These are phyloP conservation scores for Penicillium decumbens DNA, from an alignment of 2,329 filamentous ascomycete genomes.

Conservation along the genomic window DNA sequence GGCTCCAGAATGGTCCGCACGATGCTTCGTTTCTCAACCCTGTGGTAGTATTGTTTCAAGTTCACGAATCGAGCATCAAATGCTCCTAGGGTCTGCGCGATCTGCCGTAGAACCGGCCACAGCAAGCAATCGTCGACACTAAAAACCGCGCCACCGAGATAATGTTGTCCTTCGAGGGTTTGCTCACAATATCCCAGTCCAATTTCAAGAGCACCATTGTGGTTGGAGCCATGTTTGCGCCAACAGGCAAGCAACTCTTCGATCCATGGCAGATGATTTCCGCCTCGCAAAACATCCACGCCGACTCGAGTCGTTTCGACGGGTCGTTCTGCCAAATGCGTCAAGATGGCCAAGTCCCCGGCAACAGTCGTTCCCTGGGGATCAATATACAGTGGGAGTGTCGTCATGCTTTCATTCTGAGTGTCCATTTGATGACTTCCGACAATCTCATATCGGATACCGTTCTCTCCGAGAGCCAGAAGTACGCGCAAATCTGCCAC, in stretches of 20 bases:
- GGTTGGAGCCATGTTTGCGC: slow-evolving; percentile 22
- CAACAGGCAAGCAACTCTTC: slow-evolving; percentile 29
- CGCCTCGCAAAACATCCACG: slow-evolving; percentile 27
- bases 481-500: slow-evolving; percentile 38
- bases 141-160: slow-evolving; percentile 35
- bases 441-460: slow-evolving; percentile 31
- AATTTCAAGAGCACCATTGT: slow-evolving; percentile 9
- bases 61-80: slow-evolving; percentile 29
- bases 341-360: slow-evolving; percentile 33
- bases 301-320: slow-evolving; percentile 24
- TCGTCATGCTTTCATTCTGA: background rate
- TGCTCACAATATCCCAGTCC: slow-evolving; percentile 33
- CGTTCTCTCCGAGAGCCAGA: slow-evolving; percentile 38
- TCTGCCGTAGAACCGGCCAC: slow-evolving; percentile 42
- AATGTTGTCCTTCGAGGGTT: slow-evolving; percentile 28
- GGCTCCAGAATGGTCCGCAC: slow-evolving; percentile 32
- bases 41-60: slow-evolving; percentile 36
- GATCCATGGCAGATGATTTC: slow-evolving; percentile 26
- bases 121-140: slow-evolving; percentile 43
- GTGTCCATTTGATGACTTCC: slow-evolving; percentile 10
- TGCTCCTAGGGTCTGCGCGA: slow-evolving; percentile 26
- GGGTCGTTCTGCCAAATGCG: slow-evolving; percentile 25
- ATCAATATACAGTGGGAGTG: slow-evolving; percentile 28
- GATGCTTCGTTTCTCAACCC: slow-evolving; percentile 37
- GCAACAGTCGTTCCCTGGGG: slow-evolving; percentile 26